Evolutionary conservation across 2,329 filamentous ascomycete genomes (phyloP).

Genomic region (Alternaria novae-zelandiae): DNA sequence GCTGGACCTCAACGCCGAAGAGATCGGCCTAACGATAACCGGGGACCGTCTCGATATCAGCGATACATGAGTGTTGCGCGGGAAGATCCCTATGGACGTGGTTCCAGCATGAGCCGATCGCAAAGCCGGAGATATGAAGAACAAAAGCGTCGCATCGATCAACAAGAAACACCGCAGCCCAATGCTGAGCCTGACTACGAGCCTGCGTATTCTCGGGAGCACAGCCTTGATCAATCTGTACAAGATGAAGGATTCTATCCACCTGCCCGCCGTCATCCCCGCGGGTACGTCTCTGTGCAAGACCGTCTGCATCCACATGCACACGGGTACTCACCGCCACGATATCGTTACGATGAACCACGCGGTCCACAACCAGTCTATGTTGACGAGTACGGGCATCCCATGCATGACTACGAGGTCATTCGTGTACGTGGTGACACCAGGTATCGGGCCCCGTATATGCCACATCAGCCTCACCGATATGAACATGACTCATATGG

Average conservation of each 20-base stretch:
- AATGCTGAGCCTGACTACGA: slow-evolving; percentile 36
- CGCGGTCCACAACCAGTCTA: slow-evolving; percentile 39
- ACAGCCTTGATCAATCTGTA: slow-evolving; percentile 37
- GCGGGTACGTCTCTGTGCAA: slow-evolving; percentile 44
- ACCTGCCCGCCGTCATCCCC: slow-evolving; percentile 25
- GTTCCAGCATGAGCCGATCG: slow-evolving; percentile 43
- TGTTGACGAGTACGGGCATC: slow-evolving; percentile 41
- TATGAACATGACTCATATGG: slow-evolving; percentile 40
- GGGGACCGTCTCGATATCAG: slow-evolving; percentile 43
- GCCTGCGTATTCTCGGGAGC: slow-evolving; percentile 39
- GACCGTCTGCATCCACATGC: slow-evolving; percentile 33
- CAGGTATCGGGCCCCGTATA: slow-evolving; percentile 13
- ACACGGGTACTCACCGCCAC: slow-evolving; percentile 35
- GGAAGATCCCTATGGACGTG: slow-evolving; percentile 45
- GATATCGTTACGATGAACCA: slow-evolving; percentile 40
- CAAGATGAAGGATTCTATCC: slow-evolving; percentile 36
- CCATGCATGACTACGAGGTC: slow-evolving; percentile 39
- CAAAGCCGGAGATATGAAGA: slow-evolving; percentile 47
- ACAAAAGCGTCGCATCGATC: slow-evolving; percentile 44
- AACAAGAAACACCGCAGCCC: slow-evolving; percentile 46
- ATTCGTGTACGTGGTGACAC: slow-evolving; percentile 39
- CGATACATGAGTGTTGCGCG: slow-evolving; percentile 45
- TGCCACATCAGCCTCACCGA: slow-evolving; percentile 24
- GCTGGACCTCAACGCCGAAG: slow-evolving; percentile 39
- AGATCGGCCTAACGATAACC: slow-evolving; percentile 41